Percentiles rank a stretch among this genome's conserved stretches.
Evolutionary conservation across 2,329 filamentous ascomycete species (phyloP).

Genomic region (Epichloe uncinata): DNA sequence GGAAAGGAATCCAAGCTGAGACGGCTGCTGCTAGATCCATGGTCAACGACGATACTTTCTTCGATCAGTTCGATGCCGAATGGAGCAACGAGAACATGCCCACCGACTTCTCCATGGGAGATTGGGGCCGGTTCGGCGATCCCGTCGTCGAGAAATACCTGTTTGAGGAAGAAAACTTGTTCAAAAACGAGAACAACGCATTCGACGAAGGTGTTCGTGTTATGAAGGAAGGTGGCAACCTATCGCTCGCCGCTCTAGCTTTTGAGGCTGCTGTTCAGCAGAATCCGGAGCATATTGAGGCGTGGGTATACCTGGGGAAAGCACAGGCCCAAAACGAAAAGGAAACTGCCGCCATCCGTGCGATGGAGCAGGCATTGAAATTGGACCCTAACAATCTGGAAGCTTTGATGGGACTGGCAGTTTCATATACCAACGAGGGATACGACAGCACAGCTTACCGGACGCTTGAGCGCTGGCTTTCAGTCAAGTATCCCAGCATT

Average conservation of each 20-base stretch:
- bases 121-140: constrained; percentile 55
- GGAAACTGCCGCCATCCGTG: constrained; percentile 87
- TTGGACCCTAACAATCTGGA: constrained; percentile 76
- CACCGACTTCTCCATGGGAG: constrained; percentile 50
- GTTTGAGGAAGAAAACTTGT: constrained; percentile 90
- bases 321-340: constrained; percentile 98
- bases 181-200: constrained; percentile 65
- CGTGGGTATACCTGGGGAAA: constrained; percentile 84
- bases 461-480: constrained; percentile 91
- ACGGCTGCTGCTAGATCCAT: constrained; percentile 56
- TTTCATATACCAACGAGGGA: constrained; percentile 97
- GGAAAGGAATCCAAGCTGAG: constrained; percentile 70
- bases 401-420: constrained; percentile 87
- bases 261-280: constrained; percentile 95
- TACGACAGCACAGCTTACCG: constrained; percentile 96
- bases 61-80: constrained; percentile 60
- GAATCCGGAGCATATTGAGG: constrained; percentile 73
- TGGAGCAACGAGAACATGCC: constrained; percentile 51
- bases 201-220: constrained; percentile 91
- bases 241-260: constrained; percentile 82
- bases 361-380: constrained; percentile 80
- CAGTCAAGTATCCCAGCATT: constrained; percentile 83
- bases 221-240: constrained; percentile 83
- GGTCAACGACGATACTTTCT: constrained; percentile 49
- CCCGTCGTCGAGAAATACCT: constrained; percentile 79